Base-by-base conservation (phyloP, 805 yeast species). In the Pichia scutulata region DNA sequence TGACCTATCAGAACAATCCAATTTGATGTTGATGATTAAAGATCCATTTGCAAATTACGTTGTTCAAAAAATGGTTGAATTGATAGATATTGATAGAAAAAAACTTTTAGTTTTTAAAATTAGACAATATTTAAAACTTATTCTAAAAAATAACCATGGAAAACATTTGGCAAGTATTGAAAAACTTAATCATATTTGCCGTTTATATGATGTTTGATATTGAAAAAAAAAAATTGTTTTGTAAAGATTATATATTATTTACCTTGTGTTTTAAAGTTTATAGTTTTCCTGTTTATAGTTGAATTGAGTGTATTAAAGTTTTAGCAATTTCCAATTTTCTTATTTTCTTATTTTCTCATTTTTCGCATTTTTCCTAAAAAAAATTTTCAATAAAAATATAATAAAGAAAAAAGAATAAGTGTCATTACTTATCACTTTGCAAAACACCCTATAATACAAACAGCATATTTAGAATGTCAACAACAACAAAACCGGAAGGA, bases 41-140 rank as follows among this genome's bases (percentile, higher is more conserved):
- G 99, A 93, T 66, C 98, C 93, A 65, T 93, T 85, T 70, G 99
- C 98, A 23, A 93, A 93, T 67, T 93, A 93, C 64, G 99, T 93
- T 44, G 89, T 93, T 46, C 99, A 93, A 67, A 90, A 92, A 66
- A 76, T 93, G 59, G 90, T 93, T 41, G 96, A 88, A 54, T 84
- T 86, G 3, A 78, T 90, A 39, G 80, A 78, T 53, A 85, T 85
- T 43, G 74, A 74, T 36, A 86, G 86, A 60, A 84, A 86, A 67
- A 81, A 74, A 46, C 65, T 80, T 28, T 74, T 93, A 53, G 88
- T 89, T 46, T 71, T 77, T 51, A 84, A 85, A 58, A 86, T 92
- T 55, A 80, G 83, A 68, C 88, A 87, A 47, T 90, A 87, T 61
- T 73, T 92, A 67, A 84, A 84, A 57, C 79, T 81, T 57, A 79